Conservation (phyloP, 2,329 filamentous ascomycete genomes). For the Alternaria arbusti region DNA sequence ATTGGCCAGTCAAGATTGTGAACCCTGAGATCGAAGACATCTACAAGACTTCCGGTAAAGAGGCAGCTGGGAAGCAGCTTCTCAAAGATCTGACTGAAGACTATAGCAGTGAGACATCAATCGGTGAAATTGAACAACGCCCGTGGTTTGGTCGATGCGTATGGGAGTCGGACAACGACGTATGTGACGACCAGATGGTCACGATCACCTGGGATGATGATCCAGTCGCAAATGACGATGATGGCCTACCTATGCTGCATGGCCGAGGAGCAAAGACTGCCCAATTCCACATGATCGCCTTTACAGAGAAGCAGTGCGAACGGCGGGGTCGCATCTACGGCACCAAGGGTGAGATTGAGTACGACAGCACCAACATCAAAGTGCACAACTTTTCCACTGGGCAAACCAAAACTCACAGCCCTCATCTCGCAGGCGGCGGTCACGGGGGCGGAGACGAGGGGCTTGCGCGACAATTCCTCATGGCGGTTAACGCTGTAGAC, state of each 20-base stretch:
- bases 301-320: constrained; percentile 85
- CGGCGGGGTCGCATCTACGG: constrained; percentile 87
- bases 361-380: constrained; percentile 79
- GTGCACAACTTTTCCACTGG: constrained; percentile 74
- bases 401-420: constrained; percentile 62
- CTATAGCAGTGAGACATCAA: constrained; percentile 62
- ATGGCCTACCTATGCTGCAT: constrained; percentile 20
- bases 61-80: constrained; percentile 60
- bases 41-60: constrained; percentile 53
- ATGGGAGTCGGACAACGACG: constrained; percentile 90
- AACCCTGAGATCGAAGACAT: constrained; percentile 89
- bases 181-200: constrained; percentile 91
- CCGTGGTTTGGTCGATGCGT: constrained; percentile 93
- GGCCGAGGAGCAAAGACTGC: constrained; percentile 77
- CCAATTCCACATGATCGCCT: constrained; percentile 91
- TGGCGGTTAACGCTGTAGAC: constrained; percentile 81
- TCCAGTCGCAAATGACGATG: constrained; percentile 37
- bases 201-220: constrained; percentile 87
- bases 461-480: constrained; percentile 80
- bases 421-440: constrained; percentile 65
- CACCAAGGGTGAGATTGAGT: constrained; percentile 81
- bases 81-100: constrained; percentile 59
- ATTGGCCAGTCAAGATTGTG: constrained; percentile 90
- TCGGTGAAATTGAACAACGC: constrained; percentile 56
- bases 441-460: constrained; percentile 84